Evolutionary conservation across 352 stramenopile genomes (phyloP).

Genomic region (Pythium brachiatum): DNA sequence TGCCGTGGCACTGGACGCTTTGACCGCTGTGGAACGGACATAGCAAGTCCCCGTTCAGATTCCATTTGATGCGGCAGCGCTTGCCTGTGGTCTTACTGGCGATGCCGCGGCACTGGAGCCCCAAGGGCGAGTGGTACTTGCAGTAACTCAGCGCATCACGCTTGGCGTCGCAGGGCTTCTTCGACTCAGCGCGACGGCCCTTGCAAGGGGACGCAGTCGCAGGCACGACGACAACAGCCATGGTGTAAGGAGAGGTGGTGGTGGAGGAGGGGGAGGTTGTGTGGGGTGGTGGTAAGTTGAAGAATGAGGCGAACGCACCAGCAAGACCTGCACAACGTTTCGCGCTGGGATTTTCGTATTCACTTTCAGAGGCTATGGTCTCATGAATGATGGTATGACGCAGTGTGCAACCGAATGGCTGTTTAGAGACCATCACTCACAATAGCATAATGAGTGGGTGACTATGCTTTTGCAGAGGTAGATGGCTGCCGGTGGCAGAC

Average conservation of each 20-base stretch:
- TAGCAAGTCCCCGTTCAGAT: conserved; percentile 20
- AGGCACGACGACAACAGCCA: not conserved
- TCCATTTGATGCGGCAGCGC: conserved; percentile 28
- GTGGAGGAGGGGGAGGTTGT: not conserved
- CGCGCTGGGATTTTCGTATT: no score
- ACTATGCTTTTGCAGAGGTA: no score
- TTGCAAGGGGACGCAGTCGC: conserved; percentile 1
- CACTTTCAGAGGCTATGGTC: no score
- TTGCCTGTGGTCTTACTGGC: conserved; percentile 20
- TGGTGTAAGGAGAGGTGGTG: not conserved
- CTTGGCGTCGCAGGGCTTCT: conserved; percentile 22
- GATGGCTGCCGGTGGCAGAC: no score
- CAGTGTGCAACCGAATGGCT: no score
- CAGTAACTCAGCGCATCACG: conserved; percentile 24
- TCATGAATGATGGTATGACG: no score
- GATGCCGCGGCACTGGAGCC: conserved; percentile 25
- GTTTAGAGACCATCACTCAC: no score
- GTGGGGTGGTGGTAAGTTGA: not conserved
- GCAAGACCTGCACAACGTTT: no score
- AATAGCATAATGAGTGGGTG: no score
- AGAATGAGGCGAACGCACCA: not conserved
- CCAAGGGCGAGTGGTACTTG: conserved; percentile 27
- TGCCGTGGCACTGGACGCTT: conserved; percentile 1
- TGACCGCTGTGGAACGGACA: conserved; percentile 20
- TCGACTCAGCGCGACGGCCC: not conserved